These are phyloP conservation scores for Artemisia annua DNA, from an alignment of 129 eudicot species.

Conservation along the genomic window DNA sequence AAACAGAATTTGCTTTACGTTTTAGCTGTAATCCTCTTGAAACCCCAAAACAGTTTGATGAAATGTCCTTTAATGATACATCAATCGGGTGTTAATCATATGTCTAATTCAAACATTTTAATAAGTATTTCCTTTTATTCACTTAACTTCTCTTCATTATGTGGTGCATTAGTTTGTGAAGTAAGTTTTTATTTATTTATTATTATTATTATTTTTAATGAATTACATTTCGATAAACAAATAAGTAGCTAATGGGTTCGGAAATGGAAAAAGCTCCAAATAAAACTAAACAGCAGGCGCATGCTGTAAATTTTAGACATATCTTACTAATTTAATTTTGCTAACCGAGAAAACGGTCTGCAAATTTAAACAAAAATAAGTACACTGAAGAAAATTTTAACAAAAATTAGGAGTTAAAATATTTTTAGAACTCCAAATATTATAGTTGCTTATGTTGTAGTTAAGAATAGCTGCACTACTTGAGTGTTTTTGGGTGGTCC, in stretches of 20 bases:
- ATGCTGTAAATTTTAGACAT: background rate
- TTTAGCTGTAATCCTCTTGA: background rate
- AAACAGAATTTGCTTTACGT: background rate
- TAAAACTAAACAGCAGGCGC: background rate
- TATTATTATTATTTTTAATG: background rate
- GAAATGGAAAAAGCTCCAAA: background rate
- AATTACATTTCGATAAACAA: background rate
- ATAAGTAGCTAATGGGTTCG: background rate
- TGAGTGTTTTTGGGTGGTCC: conserved; percentile 32
- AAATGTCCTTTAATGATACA: background rate
- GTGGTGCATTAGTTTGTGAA: no score
- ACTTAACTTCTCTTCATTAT: background rate
- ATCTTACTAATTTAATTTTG: background rate
- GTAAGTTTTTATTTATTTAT: no score
- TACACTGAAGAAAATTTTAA: background rate
- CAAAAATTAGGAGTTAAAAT: background rate
- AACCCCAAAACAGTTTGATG: conserved; percentile 8
- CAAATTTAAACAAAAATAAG: conserved; percentile 8
- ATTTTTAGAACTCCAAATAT: background rate
- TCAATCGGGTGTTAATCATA: background rate
- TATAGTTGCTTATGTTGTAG: background rate
- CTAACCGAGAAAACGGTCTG: background rate
- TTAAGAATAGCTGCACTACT: conserved; percentile 9
- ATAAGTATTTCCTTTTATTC: background rate
- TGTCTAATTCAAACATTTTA: background rate